Conservation (phyloP, 345 rosid genomes). For the Salix viminalis region DNA sequence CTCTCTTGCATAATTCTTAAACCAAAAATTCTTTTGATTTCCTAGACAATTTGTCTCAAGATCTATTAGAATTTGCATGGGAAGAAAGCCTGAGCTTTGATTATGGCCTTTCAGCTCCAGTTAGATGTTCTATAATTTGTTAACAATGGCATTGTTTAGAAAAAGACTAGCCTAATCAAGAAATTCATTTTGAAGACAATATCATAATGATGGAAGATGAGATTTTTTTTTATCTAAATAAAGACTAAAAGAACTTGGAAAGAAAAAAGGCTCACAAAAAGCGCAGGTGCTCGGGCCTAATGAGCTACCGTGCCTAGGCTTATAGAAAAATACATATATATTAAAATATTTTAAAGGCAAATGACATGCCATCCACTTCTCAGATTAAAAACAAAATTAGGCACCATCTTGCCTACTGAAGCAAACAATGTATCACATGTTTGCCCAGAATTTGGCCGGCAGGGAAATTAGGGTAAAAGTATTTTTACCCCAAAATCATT, state of each 20-base stretch:
- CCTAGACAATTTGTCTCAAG: not conserved
- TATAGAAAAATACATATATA: no score
- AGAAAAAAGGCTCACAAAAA: no score
- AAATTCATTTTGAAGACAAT: no score
- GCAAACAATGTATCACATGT: accelerated
- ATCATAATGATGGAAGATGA: no score
- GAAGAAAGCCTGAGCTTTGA: not conserved
- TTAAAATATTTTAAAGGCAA: no score
- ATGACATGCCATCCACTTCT: no score
- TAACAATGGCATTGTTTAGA: not conserved
- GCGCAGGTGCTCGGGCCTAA: no score
- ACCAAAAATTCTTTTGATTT: not conserved
- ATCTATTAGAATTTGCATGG: not conserved
- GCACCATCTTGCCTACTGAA: accelerated
- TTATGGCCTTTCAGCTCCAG: not conserved
- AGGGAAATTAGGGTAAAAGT: no score
- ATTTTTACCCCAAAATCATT: no score
- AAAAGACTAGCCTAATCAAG: not conserved
- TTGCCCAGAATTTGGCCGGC: accelerated
- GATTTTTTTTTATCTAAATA: no score
- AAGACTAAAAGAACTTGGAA: no score
- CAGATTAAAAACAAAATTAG: no score
- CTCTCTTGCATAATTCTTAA: not conserved
- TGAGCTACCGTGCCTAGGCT: accelerated
- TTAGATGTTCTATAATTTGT: not conserved